phyloP scores from a whole-genome alignment of 345 rosid genomes.

The Balakata baccata region DNA sequence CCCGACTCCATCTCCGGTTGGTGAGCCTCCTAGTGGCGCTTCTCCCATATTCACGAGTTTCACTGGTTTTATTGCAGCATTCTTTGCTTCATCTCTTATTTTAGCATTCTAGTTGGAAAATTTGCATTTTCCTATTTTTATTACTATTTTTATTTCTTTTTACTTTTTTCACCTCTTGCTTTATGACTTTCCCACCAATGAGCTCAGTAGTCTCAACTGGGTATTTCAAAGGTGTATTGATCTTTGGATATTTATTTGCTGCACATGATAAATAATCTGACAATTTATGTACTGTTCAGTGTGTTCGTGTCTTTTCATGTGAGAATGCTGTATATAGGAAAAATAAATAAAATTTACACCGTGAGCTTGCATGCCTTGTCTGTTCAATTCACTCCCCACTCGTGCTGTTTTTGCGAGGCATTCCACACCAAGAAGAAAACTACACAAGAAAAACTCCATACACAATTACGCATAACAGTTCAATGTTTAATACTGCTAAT shows the following conservation, averaged over 20 bases:
- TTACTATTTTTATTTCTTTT: constrained; percentile 2
- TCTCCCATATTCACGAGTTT: constrained; percentile 30
- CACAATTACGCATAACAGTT: too few relatives aligned
- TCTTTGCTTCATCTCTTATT: constrained; percentile 51
- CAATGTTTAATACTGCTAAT: too few relatives aligned
- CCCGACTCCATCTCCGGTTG: constrained; percentile 56
- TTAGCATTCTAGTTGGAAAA: constrained; percentile 21
- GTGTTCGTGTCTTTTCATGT: constrained; percentile 16
- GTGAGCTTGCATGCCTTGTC: neutral
- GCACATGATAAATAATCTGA: constrained; percentile 15
- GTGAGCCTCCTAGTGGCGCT: constrained; percentile 38
- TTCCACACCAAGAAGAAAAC: too few relatives aligned
- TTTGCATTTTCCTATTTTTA: neutral
- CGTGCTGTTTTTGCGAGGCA: too few relatives aligned
- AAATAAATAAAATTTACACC: constrained; percentile 22
- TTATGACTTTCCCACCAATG: constrained; percentile 20
- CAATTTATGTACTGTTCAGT: constrained; percentile 13
- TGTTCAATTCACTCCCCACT: too few relatives aligned
- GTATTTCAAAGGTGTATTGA: neutral
- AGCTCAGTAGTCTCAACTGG: neutral
- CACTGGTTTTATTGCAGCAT: constrained; percentile 38
- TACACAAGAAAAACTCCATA: too few relatives aligned
- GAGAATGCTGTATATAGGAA: constrained; percentile 9
- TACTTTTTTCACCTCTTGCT: neutral
- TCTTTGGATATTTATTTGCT: constrained; percentile 20